Base-by-base conservation (phyloP, 2,329 filamentous ascomycete species). In the Fusarium oxysporum region DNA sequence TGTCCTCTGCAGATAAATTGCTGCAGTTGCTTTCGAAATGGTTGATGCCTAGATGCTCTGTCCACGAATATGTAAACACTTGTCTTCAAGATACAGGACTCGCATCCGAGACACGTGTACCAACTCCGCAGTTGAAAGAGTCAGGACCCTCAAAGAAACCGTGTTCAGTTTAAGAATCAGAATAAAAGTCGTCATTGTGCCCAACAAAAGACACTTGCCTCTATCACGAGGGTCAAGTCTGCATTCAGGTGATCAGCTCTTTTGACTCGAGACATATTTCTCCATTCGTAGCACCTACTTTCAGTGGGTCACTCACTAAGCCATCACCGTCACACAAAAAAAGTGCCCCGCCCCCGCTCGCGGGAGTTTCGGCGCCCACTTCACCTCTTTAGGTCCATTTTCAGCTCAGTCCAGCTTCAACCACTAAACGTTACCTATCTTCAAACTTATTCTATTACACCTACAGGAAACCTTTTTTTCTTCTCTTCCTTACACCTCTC, bases 341-440 rank as follows among this genome's bases (percentile, higher is more conserved):
- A 35, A 45, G 38, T 68, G 56, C 71, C 71, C 71, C 68, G 60
- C 71, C 71, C 71, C 71, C 71, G 71, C 71, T 57, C 45, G 11
- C 74, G 74, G 74, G 65, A 67, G 58, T 66, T 73, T 72, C 75
- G 75, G 68, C 54, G 65, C 67, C 56, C 70, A 63, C 70, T 61
- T 60, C 44, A 35, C 48, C 64, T 23, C 53, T 28, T 33, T 44
- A 25, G n/a, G 33, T 53, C 54, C 60, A 65, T 53, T 61, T 58
- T 60, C 54, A 61, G 45, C 45, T 53, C 54, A 61, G 54, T 55
- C 57, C 54, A 71, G 60, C 61, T 62, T 51, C 28, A 40, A 60
- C 44, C 40, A 67, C 48, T 51, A 51, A 51, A 23, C 30, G 17
- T 14, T 32, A 43, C 19, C 23, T 37, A 40, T 55, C 55, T 61